A percentile compares a stretch with the other conserved stretches of the same genome.
Conservation (phyloP, 2,329 filamentous ascomycete species). For the Alternaria incomplexa region DNA sequence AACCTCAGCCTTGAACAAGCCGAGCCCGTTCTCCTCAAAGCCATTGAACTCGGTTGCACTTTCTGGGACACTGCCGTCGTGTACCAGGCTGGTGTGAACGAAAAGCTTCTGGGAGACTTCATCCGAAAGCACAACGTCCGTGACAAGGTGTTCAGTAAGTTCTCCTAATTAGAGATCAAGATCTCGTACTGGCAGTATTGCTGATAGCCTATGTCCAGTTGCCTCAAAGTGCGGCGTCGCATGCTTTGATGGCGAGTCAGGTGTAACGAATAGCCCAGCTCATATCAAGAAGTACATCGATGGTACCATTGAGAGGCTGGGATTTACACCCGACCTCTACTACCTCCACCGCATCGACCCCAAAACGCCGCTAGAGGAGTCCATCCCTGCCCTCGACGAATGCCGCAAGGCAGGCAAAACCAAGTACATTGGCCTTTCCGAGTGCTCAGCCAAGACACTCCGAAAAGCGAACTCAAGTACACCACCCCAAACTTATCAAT, state of each 20-base stretch:
- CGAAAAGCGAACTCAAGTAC: conserved; percentile 52
- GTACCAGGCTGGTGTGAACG: conserved; percentile 32
- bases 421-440: conserved; percentile 55
- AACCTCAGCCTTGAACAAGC: conserved; percentile 52
- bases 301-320: conserved; percentile 47
- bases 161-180: not conserved
- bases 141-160: conserved; percentile 29
- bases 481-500: not conserved
- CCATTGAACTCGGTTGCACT: conserved; percentile 57
- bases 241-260: conserved; percentile 43
- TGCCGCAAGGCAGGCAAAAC: conserved; percentile 54
- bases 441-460: conserved; percentile 52
- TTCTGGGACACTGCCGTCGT: conserved; percentile 58
- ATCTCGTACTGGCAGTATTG: not conserved
- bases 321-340: conserved; percentile 50
- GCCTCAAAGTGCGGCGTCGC: conserved; percentile 40
- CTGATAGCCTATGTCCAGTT: conserved; percentile 2
- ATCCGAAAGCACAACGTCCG: conserved; percentile 33
- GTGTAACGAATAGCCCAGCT: conserved; percentile 46
- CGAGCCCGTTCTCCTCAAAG: conserved; percentile 57
- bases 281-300: conserved; percentile 49
- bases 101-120: conserved; percentile 37
- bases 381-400: conserved; percentile 54
- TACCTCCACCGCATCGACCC: conserved; percentile 51
- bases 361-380: conserved; percentile 49